Evolutionary conservation across 805 yeast species (phyloP).

Genomic region (fission yeast (Schizosaccharomyces pombe)): ASM294v3 CU329670.1:4262501-4263000

Average conservation of each 20-base stretch:
- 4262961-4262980: conserved; percentile 83
- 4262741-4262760: conserved; percentile 78
- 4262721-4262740: conserved; percentile 84
- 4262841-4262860: conserved; percentile 84
- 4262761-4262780: conserved; percentile 62
- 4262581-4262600: conserved; percentile 49
- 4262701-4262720: conserved; percentile 83
- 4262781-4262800: conserved; percentile 67
- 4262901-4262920: conserved; percentile 82
- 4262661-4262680: conserved; percentile 79
- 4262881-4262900: conserved; percentile 73
- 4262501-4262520: conserved; percentile 67
- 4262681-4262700: conserved; percentile 59
- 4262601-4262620: conserved; percentile 56
- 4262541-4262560: conserved; percentile 61
- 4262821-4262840: conserved; percentile 80
- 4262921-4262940: conserved; percentile 51
- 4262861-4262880: conserved; percentile 59
- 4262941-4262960: conserved; percentile 68
- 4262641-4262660: conserved; percentile 82
- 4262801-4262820: conserved; percentile 45
- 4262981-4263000: conserved; percentile 96
- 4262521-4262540: conserved; percentile 35
- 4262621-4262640: conserved; percentile 77
- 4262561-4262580: conserved; percentile 54